Conservation (phyloP, 768 basidiomycete species). For the Rhizopogon roseolus region DNA sequence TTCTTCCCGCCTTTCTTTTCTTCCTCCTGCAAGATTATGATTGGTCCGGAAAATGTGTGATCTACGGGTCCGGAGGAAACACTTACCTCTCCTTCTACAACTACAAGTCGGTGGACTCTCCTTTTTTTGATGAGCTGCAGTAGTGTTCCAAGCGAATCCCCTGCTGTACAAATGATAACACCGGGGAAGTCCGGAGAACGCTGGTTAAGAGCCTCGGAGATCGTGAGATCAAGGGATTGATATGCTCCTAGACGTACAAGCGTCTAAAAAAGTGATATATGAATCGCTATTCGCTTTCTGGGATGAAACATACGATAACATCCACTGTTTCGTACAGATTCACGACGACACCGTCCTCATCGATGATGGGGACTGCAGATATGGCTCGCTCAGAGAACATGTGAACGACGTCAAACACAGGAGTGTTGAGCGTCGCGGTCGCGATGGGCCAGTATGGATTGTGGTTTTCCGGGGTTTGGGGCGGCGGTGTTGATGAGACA, state of each 20-base stretch:
- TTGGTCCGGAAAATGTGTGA: not conserved
- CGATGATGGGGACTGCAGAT: slow-evolving; percentile 94
- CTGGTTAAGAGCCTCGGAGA: slow-evolving; percentile 87
- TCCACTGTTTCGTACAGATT: slow-evolving; percentile 99
- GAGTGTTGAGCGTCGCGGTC: slow-evolving; percentile 85
- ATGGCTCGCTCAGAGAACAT: slow-evolving; percentile 97
- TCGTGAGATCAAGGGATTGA: slow-evolving; percentile 91
- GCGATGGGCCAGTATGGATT: slow-evolving; percentile 88
- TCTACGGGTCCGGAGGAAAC: not conserved
- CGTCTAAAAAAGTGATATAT: slow-evolving; percentile 48
- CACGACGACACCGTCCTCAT: slow-evolving; percentile 87
- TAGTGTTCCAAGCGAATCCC: slow-evolving; percentile 87
- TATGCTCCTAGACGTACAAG: slow-evolving; percentile 93
- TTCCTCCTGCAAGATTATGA: slow-evolving; percentile 55
- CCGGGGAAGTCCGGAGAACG: slow-evolving; percentile 95
- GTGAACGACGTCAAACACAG: slow-evolving; percentile 97
- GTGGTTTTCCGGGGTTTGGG: slow-evolving; percentile 40
- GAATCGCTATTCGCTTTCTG: not conserved
- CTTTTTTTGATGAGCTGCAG: slow-evolving; percentile 90
- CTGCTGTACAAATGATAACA: slow-evolving; percentile 91
- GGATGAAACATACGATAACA: slow-evolving; percentile 65
- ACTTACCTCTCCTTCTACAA: slow-evolving; percentile 86
- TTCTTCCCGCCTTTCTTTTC: slow-evolving; percentile 76
- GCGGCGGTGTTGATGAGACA: slow-evolving; percentile 50
- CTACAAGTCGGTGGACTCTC: slow-evolving; percentile 90